These are phyloP conservation scores for Scenedesmus sp. DNA, from an alignment of 163 green algal species.

Conservation along the genomic window DNA sequence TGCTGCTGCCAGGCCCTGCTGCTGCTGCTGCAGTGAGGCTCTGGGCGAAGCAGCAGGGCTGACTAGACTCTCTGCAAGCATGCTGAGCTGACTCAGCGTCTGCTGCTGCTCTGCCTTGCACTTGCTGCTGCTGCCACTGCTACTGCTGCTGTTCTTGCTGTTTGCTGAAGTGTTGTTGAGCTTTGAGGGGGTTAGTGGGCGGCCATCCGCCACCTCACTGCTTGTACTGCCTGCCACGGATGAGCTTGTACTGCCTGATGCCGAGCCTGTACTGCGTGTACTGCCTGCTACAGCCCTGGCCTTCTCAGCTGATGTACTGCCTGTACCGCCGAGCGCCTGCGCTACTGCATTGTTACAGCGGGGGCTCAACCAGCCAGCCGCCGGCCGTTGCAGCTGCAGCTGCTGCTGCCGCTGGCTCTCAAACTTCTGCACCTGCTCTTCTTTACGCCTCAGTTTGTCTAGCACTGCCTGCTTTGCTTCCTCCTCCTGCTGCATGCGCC, in stretches of 20 bases:
- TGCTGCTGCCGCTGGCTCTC: constrained; percentile 1
- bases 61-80: not conserved
- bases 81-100: not conserved
- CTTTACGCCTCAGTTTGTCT: not conserved
- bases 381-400: not conserved
- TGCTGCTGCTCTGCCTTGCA: not conserved
- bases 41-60: not conserved
- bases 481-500: not conserved
- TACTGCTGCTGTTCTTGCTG: not conserved
- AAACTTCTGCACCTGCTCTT: constrained; percentile 5
- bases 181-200: not conserved
- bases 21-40: not conserved
- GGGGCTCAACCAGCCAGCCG: not conserved
- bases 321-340: not conserved
- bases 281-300: not conserved
- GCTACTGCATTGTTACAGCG: not conserved
- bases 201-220: not conserved
- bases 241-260: too few relatives aligned
- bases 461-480: not conserved
- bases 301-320: not conserved
- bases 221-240: not conserved
- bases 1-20: not conserved
- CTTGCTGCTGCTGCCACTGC: not conserved
- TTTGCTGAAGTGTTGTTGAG: not conserved
- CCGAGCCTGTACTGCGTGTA: not conserved